A percentile compares a stretch with the other conserved stretches of the same genome.
Evolutionary conservation across 129 eudicot genomes (phyloP).

Genomic region (Chrysanthemum makinoi): DNA sequence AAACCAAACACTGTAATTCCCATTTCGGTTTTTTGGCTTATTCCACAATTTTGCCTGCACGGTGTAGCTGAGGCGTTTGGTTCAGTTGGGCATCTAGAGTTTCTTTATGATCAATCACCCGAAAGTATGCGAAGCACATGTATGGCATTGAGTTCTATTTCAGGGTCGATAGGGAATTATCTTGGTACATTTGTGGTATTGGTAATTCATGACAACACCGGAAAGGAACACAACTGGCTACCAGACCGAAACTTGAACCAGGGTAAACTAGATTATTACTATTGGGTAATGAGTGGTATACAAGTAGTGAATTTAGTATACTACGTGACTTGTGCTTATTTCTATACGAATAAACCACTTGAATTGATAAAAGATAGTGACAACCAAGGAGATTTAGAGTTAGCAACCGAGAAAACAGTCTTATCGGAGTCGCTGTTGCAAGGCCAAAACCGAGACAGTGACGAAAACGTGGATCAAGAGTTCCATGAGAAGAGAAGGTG

Average conservation of each 20-base stretch:
- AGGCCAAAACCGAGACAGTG: slow-evolving; percentile 25
- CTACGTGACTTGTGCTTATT: slow-evolving; percentile 56
- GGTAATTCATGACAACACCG: slow-evolving; percentile 65
- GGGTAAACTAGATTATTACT: slow-evolving; percentile 77
- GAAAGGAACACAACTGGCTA: slow-evolving; percentile 63
- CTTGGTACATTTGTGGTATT: slow-evolving; percentile 66
- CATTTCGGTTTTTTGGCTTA: slow-evolving; percentile 78
- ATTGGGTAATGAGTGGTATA: slow-evolving; percentile 65
- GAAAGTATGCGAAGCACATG: slow-evolving; percentile 95
- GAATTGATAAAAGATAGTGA: slow-evolving; percentile 39
- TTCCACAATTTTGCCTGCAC: slow-evolving; percentile 74
- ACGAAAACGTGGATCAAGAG: slow-evolving; percentile 8
- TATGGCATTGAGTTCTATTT: slow-evolving; percentile 56
- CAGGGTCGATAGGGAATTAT: slow-evolving; percentile 66
- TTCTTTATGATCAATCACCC: slow-evolving; percentile 85
- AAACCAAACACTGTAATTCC: slow-evolving; percentile 60
- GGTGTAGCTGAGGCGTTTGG: slow-evolving; percentile 75
- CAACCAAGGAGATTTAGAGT: slow-evolving; percentile 51
- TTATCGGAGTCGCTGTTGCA: slow-evolving; percentile 9
- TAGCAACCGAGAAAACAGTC: slow-evolving; percentile 24
- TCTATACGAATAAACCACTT: slow-evolving; percentile 53
- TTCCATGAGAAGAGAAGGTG: slow-evolving; percentile 23
- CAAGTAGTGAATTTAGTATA: slow-evolving; percentile 63
- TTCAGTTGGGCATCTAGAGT: slow-evolving; percentile 82
- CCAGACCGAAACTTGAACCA: slow-evolving; percentile 77